A percentile compares a stretch with the other conserved stretches of the same genome.
Evolutionary conservation across 2,329 filamentous ascomycete genomes (phyloP).

Genomic region (Keithomyces neogunnii): DNA sequence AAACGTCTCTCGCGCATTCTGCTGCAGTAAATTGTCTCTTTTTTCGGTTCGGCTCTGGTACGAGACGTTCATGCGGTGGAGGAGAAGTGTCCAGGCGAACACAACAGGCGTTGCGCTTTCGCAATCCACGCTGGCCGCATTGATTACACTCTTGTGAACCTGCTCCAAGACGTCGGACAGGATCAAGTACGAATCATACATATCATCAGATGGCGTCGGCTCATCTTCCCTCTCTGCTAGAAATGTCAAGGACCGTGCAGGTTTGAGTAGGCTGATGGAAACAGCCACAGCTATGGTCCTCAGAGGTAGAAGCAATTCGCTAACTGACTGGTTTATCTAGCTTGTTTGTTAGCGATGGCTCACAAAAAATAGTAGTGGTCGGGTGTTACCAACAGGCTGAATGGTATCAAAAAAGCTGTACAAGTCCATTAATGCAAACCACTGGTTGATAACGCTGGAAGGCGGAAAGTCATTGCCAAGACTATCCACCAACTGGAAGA

Average conservation of each 20-base stretch:
- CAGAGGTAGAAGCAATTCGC: constrained; percentile 51
- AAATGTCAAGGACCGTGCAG: constrained; percentile 44
- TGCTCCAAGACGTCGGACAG: constrained; percentile 61
- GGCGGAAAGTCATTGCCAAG: constrained; percentile 46
- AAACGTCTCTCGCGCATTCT: constrained; percentile 50
- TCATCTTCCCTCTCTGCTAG: constrained; percentile 30
- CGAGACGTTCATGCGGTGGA: constrained; percentile 58
- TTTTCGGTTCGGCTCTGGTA: constrained; percentile 55
- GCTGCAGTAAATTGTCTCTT: constrained; percentile 48
- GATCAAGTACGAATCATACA: constrained; percentile 54
- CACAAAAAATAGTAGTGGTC: neutral
- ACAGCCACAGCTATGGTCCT: constrained; percentile 63
- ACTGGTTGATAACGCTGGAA: constrained; percentile 52
- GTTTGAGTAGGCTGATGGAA: constrained; percentile 64
- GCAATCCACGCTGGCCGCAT: constrained; percentile 47
- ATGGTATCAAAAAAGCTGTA: constrained; percentile 63
- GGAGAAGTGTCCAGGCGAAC: constrained; percentile 73
- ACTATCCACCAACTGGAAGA: constrained; percentile 63
- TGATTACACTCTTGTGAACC: constrained; percentile 63
- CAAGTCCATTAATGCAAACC: constrained; percentile 66
- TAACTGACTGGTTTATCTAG: constrained; percentile 30
- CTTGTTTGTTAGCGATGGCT: neutral
- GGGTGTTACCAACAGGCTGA: constrained; percentile 22
- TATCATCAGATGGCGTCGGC: constrained; percentile 23
- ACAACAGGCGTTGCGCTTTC: constrained; percentile 62